phyloP scores from a whole-genome alignment of 805 yeast species.

The Brettanomyces nanus region DNA sequence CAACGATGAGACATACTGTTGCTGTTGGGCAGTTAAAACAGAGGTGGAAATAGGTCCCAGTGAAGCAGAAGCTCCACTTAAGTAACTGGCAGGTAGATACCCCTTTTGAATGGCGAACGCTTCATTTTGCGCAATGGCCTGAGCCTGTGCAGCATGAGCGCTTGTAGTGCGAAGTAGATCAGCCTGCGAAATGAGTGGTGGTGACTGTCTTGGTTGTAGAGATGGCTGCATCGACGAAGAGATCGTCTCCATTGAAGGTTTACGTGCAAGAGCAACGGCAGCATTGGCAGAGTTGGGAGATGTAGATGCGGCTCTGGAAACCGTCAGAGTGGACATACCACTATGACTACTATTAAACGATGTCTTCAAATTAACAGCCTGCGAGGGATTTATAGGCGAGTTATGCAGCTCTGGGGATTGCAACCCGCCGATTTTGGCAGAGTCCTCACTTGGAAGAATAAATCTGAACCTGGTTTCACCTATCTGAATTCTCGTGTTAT shows the following conservation, averaged over 20 bases:
- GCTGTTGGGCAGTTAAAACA: not conserved
- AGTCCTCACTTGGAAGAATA: constrained; percentile 59
- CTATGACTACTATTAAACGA: constrained; percentile 22
- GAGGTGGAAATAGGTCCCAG: not conserved
- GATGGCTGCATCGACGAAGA: not conserved
- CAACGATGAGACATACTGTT: not conserved
- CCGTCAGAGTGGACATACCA: not conserved
- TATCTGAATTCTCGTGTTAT: constrained; percentile 81
- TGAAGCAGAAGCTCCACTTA: not conserved
- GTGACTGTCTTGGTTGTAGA: too few species aligned
- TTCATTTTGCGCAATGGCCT: constrained; percentile 3
- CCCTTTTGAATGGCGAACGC: constrained; percentile 1
- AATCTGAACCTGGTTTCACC: constrained; percentile 88
- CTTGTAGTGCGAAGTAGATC: not conserved
- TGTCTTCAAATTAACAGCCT: constrained; percentile 49
- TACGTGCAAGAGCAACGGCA: not conserved
- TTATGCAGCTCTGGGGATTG: not conserved
- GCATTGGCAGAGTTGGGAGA: not conserved
- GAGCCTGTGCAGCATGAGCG: constrained; percentile 1
- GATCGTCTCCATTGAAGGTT: not conserved
- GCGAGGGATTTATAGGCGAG: constrained; percentile 44
- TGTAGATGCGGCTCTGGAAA: not conserved
- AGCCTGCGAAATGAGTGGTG: not conserved
- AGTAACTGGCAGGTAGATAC: not conserved
- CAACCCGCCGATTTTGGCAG: constrained; percentile 11